Conservation (phyloP, 352 stramenopile genomes). For the Globisporangium radiosum region DNA sequence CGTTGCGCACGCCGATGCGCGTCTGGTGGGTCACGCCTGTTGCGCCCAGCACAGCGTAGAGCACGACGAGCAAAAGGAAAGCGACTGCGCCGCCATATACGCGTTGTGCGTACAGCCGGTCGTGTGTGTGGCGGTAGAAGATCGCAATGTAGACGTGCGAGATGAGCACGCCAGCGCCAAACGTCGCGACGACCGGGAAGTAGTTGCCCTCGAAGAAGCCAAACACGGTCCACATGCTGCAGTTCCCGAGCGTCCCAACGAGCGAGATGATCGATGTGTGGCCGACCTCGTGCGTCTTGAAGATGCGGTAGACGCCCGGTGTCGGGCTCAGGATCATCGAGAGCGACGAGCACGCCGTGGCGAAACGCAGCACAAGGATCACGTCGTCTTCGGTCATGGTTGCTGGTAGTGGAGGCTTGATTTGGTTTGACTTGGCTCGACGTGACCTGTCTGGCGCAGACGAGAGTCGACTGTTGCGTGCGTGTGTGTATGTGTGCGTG, state of each 20-base stretch:
- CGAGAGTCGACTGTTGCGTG: background rate
- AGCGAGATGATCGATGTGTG: slow-evolving; percentile 37
- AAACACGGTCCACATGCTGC: slow-evolving; percentile 37
- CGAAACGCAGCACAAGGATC: slow-evolving; percentile 12
- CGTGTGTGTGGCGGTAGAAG: slow-evolving; percentile 13
- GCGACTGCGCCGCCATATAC: slow-evolving; percentile 5
- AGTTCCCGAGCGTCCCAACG: slow-evolving; percentile 36
- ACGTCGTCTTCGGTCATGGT: slow-evolving; percentile 4
- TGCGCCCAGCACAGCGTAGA: slow-evolving; percentile 5
- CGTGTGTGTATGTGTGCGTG: too few relatives aligned
- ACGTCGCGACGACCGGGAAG: slow-evolving; percentile 41
- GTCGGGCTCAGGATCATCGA: slow-evolving; percentile 38
- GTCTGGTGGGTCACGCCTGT: slow-evolving; percentile 20
- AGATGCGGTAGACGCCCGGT: slow-evolving; percentile 30
- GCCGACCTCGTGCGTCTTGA: slow-evolving; percentile 32
- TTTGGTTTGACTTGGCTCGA: background rate
- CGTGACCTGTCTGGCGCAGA: background rate
- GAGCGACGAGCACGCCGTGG: slow-evolving; percentile 30
- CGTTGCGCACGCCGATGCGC: slow-evolving; percentile 13
- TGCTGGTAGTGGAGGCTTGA: background rate
- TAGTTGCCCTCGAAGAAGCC: slow-evolving; percentile 28
- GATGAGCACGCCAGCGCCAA: slow-evolving; percentile 22
- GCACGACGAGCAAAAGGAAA: slow-evolving; percentile 3
- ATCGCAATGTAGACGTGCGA: slow-evolving; percentile 20
- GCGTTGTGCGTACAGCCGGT: slow-evolving; percentile 1